Evolutionary conservation across 495 filamentous ascomycete genomes (phyloP).

Genomic region (Lentithecium fluviatile): DNA sequence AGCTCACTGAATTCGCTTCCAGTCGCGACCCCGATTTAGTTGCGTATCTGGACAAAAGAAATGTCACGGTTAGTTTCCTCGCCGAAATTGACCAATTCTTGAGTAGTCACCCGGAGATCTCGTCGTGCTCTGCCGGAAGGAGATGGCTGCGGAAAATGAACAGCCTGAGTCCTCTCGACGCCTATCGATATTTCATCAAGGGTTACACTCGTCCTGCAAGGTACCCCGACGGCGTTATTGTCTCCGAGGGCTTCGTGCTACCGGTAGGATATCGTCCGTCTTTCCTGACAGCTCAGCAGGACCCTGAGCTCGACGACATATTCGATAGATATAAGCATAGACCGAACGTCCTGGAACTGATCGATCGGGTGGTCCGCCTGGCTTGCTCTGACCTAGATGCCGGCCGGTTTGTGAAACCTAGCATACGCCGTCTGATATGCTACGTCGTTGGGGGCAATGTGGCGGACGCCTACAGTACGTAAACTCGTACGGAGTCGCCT

Average conservation of each 20-base stretch:
- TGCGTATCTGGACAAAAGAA: conserved; percentile 13
- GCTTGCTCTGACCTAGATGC: background rate
- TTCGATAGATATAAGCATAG: conserved; percentile 29
- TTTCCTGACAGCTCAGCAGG: background rate
- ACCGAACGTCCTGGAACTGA: conserved; percentile 24
- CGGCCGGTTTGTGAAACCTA: background rate
- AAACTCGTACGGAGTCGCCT: conserved; percentile 20
- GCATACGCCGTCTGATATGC: conserved; percentile 19
- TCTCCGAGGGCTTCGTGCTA: conserved; percentile 1
- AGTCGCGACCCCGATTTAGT: conserved; percentile 13
- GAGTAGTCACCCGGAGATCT: conserved; percentile 20
- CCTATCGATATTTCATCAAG: conserved; percentile 30
- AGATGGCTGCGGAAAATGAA: conserved; percentile 6
- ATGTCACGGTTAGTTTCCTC: conserved; percentile 21
- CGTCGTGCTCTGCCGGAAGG: conserved; percentile 3
- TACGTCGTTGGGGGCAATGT: conserved; percentile 24
- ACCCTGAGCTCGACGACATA: conserved; percentile 21
- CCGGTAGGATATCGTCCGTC: conserved; percentile 1
- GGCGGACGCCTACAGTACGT: conserved; percentile 33
- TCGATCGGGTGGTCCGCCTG: conserved; percentile 20
- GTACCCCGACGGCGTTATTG: conserved; percentile 16
- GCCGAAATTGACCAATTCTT: conserved; percentile 32
- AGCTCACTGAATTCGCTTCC: background rate
- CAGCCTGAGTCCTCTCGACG: conserved; percentile 14
- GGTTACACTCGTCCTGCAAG: conserved; percentile 33